Base-by-base conservation (phyloP, 2,329 filamentous ascomycete genomes). In the Xylaria sp. region DNA sequence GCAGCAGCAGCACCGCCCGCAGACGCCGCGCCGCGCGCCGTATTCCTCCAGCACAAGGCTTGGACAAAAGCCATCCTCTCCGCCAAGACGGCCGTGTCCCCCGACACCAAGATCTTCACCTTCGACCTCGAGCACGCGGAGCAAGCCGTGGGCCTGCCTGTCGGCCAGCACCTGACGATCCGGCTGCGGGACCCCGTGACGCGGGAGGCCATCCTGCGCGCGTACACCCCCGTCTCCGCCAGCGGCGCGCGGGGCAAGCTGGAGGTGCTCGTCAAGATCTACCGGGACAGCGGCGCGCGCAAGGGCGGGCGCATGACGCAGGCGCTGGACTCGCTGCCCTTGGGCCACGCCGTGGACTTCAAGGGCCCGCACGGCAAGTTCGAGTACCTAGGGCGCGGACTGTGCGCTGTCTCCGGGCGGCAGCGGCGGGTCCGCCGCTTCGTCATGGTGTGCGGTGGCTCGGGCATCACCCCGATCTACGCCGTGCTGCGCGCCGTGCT, bases 391-490 rank as follows among this genome's bases (percentile, higher is more conserved):
- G 91, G 92, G 0, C 81, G 83, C 0, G 94, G 94, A 0, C 94
- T 0, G 71, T 80, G 1, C 93, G 92, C 74, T 77, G 81, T 97
- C 51, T 87, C 87, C 39, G 87, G 87, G 0, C 84, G 34, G 34
- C 34, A 83, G 23, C 78, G 84, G 66, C 83, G 90, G 0, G 87
- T 97, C 0, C 87, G 86, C 62, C 87, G 86, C 13, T 93, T 97
- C 79, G 84, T 92, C 77, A 97, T 97, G 94, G 90, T 97, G 39
- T 96, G 93, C 74, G 94, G 88, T 15, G 94, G 94, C 6, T 93
- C 89, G n/a, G 94, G 94, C 0, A 92, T 98, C 76, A 97, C 94
- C n/a, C 94, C 94, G 0, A 92, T 97, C 72, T 96, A 91, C 78
- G 92, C 96, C 76, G 92, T 97, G 2, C 83, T 97, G 62, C 85